Percentiles rank a stretch among this genome's conserved stretches.
These are phyloP conservation scores for Hymenoscyphus scutula DNA, from an alignment of 2,329 filamentous ascomycete species.

Conservation along the genomic window DNA sequence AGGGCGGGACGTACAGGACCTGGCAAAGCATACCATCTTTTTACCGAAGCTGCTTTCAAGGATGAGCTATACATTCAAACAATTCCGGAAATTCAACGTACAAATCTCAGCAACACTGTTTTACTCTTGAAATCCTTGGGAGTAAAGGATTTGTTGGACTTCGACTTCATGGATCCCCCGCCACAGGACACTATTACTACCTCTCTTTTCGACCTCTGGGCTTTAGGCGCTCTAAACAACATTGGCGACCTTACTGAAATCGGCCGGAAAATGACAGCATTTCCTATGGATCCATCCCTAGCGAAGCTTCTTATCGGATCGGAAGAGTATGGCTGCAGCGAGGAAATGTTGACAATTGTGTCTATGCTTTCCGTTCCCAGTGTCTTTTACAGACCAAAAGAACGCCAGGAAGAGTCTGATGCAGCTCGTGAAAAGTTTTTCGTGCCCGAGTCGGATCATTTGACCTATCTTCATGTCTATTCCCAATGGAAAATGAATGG, in stretches of 20 bases:
- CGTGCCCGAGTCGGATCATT: constrained; percentile 93
- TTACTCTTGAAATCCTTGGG: constrained; percentile 91
- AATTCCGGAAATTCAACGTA: constrained; percentile 96
- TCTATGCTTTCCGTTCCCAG: constrained; percentile 96
- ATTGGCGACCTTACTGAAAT: constrained; percentile 86
- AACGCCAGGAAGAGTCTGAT: constrained; percentile 94
- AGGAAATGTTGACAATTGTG: constrained; percentile 98
- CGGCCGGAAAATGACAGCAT: constrained; percentile 91
- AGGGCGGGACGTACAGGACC: constrained; percentile 92
- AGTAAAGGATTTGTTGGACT: constrained; percentile 90
- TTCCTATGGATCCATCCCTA: constrained; percentile 95
- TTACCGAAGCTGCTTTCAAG: constrained; percentile 90
- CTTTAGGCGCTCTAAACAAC: constrained; percentile 88
- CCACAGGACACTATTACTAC: constrained; percentile 98
- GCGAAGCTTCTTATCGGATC: constrained; percentile 93
- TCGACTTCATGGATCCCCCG: constrained; percentile 98
- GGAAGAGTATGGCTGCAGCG: constrained; percentile 85
- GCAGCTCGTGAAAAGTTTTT: constrained; percentile 97
- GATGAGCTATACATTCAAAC: constrained; percentile 96
- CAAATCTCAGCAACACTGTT: constrained; percentile 92
- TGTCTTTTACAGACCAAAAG: constrained; percentile 95
- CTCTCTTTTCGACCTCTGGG: constrained; percentile 96
- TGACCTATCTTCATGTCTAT: constrained; percentile 94
- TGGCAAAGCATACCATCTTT: constrained; percentile 91
- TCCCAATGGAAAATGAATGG: constrained; percentile 92